Evolutionary conservation across 352 stramenopile species (phyloP), one percentile per base, ranked within the genome.

Genomic region (Phytophthora tubulina): DNA sequence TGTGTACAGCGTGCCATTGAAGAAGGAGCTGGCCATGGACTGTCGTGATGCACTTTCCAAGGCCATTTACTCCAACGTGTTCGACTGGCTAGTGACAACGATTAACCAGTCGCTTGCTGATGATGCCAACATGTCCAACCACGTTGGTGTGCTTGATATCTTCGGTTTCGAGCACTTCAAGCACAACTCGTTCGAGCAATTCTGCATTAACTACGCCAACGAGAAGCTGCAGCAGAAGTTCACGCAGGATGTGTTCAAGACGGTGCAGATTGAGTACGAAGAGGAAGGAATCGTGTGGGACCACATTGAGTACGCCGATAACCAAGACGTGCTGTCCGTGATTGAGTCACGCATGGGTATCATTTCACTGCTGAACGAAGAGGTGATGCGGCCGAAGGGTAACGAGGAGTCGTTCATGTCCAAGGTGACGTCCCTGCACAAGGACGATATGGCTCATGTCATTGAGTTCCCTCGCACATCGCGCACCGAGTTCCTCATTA

Each of bases 81-180:
- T 99, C 70, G 82, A 98, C 63, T 99, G 97, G 97, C 81, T 99
- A 11, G 96, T 99, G 53, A 73, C 86, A 32, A 79, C 83, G 39
- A 98, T 99, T 72, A 99, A 99, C 81, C 64, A 78, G 38, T 98
- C 91, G 51, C 78, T 96, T 32, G 77, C 83, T 21, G 81, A 95
- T 48, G 89, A 95, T 63, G 72, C 71, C n/a, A 80, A 92, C 64
- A 95, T 93, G 85, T 48, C 82, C 54, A 90, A 96, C 64, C 85
- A 94, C 44, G 96, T 99, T 41, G 97, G 97, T 52, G 95, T 99
- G 49, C 82, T 99, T 56, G 97, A 99, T 91, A 99, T 99, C 72
- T 99, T 99, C 72, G 97, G 97, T 51, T 99, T 99, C 72, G 97
- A 99, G 83, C 97, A 97, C 75, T 99, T 99, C 82, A 97, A 97